Base-by-base conservation (phyloP, 768 basidiomycete genomes). In the Mrakia blollopis region DNA sequence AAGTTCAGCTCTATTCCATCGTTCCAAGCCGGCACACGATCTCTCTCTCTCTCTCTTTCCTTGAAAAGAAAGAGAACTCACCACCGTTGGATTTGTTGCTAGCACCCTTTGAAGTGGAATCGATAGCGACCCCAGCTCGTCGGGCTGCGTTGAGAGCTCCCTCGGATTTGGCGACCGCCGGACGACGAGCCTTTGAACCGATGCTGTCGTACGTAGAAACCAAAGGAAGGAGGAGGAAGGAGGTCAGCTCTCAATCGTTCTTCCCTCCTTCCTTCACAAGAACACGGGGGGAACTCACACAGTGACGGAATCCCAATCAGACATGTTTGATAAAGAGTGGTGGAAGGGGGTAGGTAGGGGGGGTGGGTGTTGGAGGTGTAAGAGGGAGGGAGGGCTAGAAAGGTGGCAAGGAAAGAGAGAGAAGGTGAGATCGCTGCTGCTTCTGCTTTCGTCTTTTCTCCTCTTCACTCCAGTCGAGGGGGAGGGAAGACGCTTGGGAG, bases 41-140 rank as follows among this genome's bases (percentile, higher is more conserved):
- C 44, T 44, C 39, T 41, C 39, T 41, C 44, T 44, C 39, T 41
- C 44, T 44, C 44, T 44, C 44, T 14, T 44, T 14, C 44, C 11
- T 11, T 44, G 11, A 14, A 44, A 44, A 9, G 11, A 14, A 44
- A 44, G 14, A 14, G 7, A 32, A 83, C 86, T 61, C 60, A 92
- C 92, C 90, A 81, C 85, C 86, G 82, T 90, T 89, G 41, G 89
- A 89, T 84, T 92, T 94, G 87, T 94, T 94, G 62, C 83, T 83
- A 52, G 90, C 91, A 37, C 83, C 86, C 21, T 88, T 84, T 5
- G 89, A 83, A 81, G 93, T 93, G 87, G 91, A 94, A 84, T 94
- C 92, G 13, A 91, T 93, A 32, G 88, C 88, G 47, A 94, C 88
- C 41, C 92, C 92, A 60, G 87, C 83, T 81, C 93, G 86, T 44